Conservation (phyloP, 225 moss, liverwort and hornwort species). For the Marchantia paleacea region DNA sequence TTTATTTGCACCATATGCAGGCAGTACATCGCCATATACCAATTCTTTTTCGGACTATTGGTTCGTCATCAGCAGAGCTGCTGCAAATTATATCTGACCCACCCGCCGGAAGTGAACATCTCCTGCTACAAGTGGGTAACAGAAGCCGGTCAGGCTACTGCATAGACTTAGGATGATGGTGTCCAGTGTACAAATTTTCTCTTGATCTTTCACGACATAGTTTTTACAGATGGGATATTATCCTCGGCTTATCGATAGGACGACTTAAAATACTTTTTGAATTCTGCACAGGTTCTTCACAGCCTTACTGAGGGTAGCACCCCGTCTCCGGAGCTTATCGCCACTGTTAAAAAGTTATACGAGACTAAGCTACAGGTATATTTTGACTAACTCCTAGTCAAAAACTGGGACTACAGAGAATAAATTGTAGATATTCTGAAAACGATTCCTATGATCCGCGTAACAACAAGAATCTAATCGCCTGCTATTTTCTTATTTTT, state of each 20-base stretch:
- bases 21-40: constrained; percentile 96
- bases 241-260: not conserved
- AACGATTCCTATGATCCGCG: no score
- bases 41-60: constrained; percentile 87
- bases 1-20: constrained; percentile 46
- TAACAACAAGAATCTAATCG: no score
- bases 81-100: constrained; percentile 90
- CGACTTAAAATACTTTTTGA: not conserved
- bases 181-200: not conserved
- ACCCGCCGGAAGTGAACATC: constrained; percentile 84
- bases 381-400: no score
- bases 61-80: constrained; percentile 89
- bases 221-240: not conserved
- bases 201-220: not conserved
- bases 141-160: not conserved
- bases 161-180: not conserved
- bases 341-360: constrained; percentile 86
- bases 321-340: constrained; percentile 81
- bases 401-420: no score
- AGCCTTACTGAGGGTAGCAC: constrained; percentile 90
- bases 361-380: constrained; percentile 86
- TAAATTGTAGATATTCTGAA: no score
- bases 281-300: constrained; percentile 69
- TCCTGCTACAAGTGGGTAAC: constrained; percentile 59
- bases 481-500: not conserved